Conservation (phyloP, 1,284 basidiomycete genomes). For the Cutaneotrichosporon cavernicola region DNA sequence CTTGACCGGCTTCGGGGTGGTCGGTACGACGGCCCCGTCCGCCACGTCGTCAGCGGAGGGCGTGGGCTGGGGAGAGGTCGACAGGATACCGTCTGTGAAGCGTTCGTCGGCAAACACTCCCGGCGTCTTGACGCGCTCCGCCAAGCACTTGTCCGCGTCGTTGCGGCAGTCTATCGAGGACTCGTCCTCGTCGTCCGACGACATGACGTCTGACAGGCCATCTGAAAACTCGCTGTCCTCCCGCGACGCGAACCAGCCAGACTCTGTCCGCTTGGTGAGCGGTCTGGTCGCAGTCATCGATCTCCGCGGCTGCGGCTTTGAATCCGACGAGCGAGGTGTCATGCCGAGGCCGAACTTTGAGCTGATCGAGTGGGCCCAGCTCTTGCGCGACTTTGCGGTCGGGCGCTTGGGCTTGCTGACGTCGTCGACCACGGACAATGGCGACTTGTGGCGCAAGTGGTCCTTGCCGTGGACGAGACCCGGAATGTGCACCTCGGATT, state of each 20-base stretch:
- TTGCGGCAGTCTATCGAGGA: constrained; percentile 28
- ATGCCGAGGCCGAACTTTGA: constrained; percentile 30
- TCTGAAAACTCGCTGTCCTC: constrained; percentile 46
- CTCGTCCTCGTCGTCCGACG: constrained; percentile 32
- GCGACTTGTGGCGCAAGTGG: constrained; percentile 80
- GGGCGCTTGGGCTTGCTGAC: constrained; percentile 29
- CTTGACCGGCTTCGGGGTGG: constrained; percentile 34
- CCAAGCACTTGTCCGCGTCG: constrained; percentile 55
- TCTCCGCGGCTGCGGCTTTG: constrained; percentile 20
- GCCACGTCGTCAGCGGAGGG: constrained; percentile 21
- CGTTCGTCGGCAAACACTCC: constrained; percentile 25
- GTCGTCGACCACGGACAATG: constrained; percentile 81
- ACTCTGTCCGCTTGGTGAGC: constrained; percentile 9
- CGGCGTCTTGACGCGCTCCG: constrained; percentile 53
- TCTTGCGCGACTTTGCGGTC: constrained; percentile 34
- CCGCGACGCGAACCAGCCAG: constrained; percentile 58
- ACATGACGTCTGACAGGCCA: constrained; percentile 15
- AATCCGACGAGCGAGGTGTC: constrained; percentile 14
- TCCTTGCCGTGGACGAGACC: constrained; percentile 79
- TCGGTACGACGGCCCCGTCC: constrained; percentile 12
- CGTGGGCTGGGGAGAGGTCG: constrained; percentile 1
- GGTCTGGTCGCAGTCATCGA: constrained; percentile 30
- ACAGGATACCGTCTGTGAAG: constrained; percentile 22
- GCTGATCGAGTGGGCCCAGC: constrained; percentile 56
- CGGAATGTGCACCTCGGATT: constrained; percentile 63